phyloP scores from a whole-genome alignment of 1,284 basidiomycete genomes.

The Leccinum subrobustum region DNA sequence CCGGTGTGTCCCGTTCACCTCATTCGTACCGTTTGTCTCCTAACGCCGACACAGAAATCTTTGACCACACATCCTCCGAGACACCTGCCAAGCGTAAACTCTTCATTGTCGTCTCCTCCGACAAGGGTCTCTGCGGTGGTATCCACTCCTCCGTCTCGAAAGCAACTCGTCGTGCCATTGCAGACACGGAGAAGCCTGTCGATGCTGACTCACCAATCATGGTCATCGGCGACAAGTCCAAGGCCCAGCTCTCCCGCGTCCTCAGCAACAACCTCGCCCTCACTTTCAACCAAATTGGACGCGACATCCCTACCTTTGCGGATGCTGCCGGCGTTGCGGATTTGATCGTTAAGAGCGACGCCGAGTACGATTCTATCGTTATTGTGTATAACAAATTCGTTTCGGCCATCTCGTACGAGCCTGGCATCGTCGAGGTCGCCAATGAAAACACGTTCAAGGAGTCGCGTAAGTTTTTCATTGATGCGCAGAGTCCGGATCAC shows the following conservation, averaged over 20 bases:
- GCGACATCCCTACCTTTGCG: conserved; percentile 95
- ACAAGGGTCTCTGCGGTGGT: conserved; percentile 99
- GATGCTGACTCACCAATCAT: conserved; percentile 71
- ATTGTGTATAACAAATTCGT: conserved; percentile 97
- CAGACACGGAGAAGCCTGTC: conserved; percentile 50
- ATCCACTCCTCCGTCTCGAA: conserved; percentile 98
- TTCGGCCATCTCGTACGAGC: conserved; percentile 92
- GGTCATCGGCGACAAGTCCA: conserved; percentile 97
- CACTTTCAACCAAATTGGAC: conserved; percentile 97
- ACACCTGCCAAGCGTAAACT: conserved; percentile 72
- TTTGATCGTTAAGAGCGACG: conserved; percentile 83
- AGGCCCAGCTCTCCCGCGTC: conserved; percentile 83
- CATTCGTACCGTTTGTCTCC: not conserved
- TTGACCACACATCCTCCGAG: conserved; percentile 68
- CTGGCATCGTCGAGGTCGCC: conserved; percentile 74
- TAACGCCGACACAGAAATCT: conserved; percentile 62
- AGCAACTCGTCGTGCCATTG: conserved; percentile 72
- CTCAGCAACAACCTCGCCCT: conserved; percentile 72
- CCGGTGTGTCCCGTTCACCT: conserved; percentile 57
- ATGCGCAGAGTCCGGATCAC: not conserved
- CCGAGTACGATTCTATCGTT: conserved; percentile 87
- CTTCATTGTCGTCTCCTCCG: conserved; percentile 92
- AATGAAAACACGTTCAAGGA: conserved; percentile 79
- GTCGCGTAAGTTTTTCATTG: conserved; percentile 52
- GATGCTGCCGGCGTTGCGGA: conserved; percentile 95